phyloP scores from a whole-genome alignment of 352 stramenopile genomes.

The Peronospora destructor region DNA sequence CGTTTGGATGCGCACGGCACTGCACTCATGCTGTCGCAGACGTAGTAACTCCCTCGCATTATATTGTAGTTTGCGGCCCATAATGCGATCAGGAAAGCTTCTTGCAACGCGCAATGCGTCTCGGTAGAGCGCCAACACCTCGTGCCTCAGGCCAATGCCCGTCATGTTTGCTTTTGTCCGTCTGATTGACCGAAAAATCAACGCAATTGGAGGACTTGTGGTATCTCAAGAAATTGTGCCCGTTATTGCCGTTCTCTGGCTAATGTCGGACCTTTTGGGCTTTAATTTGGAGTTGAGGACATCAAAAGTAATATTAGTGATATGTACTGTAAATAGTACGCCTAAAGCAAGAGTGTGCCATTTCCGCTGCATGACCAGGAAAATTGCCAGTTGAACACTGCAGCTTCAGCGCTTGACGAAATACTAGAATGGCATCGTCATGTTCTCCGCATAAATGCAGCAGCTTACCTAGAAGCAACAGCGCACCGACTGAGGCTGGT shows the following conservation, averaged over 20 bases:
- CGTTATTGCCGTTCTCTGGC: no score
- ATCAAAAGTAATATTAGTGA: no score
- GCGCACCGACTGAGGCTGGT: constrained; percentile 36
- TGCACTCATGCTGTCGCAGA: constrained; percentile 47
- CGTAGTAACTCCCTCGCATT: constrained; percentile 68
- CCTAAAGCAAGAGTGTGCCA: no score
- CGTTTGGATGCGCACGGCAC: constrained; percentile 29
- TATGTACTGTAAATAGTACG: no score
- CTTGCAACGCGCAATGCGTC: constrained; percentile 42
- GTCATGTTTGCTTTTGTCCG: constrained; percentile 9
- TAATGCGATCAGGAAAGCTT: constrained; percentile 47
- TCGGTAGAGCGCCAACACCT: constrained; percentile 64
- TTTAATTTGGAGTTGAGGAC: no score
- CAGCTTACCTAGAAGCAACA: constrained; percentile 58
- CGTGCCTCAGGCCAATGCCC: constrained; percentile 27
- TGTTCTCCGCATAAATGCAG: constrained; percentile 57
- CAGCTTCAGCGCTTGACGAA: constrained; percentile 48
- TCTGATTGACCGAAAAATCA: constrained; percentile 15
- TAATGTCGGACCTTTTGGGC: no score
- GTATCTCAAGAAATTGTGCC: no score
- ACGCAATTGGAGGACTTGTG: no score
- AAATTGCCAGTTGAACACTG: constrained; percentile 32
- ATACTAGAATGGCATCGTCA: constrained; percentile 62
- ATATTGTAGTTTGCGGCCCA: constrained; percentile 65
- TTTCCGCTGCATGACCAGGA: constrained; percentile 2